These are phyloP conservation scores for Lignosus rhinocerotis DNA, from an alignment of 1,284 basidiomycete species.

Conservation along the genomic window DNA sequence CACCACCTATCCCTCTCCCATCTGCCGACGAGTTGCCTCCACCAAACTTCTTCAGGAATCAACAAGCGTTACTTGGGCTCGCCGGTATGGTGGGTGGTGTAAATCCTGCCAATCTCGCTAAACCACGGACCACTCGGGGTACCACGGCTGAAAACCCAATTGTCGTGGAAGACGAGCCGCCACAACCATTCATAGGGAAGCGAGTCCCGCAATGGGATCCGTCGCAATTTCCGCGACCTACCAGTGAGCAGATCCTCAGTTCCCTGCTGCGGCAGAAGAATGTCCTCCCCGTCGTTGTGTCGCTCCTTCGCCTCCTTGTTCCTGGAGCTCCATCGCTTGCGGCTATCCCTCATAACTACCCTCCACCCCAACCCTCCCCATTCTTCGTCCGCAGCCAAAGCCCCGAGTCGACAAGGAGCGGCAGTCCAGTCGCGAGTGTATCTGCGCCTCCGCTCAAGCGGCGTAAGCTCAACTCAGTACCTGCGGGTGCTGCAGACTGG, in stretches of 20 bases:
- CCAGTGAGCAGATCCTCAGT: slow-evolving; percentile 56
- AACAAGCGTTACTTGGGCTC: slow-evolving; percentile 65
- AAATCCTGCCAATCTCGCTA: slow-evolving; percentile 53
- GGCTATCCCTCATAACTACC: slow-evolving; percentile 10
- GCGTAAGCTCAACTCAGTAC: slow-evolving; percentile 63
- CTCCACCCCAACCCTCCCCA: slow-evolving; percentile 9
- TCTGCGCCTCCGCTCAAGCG: slow-evolving; percentile 47
- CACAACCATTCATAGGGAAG: slow-evolving; percentile 19
- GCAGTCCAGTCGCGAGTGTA: not conserved
- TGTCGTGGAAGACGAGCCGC: slow-evolving; percentile 57
- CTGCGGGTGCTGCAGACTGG: slow-evolving; percentile 77
- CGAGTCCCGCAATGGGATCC: slow-evolving; percentile 28
- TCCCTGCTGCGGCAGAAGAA: slow-evolving; percentile 63
- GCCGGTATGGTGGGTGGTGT: slow-evolving; percentile 69
- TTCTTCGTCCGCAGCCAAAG: slow-evolving; percentile 1
- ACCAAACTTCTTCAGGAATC: slow-evolving; percentile 70
- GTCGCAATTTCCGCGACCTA: slow-evolving; percentile 44
- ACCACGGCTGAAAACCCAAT: slow-evolving; percentile 63
- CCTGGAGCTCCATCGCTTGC: slow-evolving; percentile 21
- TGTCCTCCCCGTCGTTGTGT: slow-evolving; percentile 64
- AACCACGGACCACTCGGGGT: slow-evolving; percentile 45
- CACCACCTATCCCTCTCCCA: slow-evolving; percentile 59
- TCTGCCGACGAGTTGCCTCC: slow-evolving; percentile 60
- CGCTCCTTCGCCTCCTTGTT: slow-evolving; percentile 49
- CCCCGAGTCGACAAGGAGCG: not conserved